Percentiles rank a stretch among this genome's conserved stretches.
phyloP scores from a whole-genome alignment of 176 grass and related monocot species.

The Phyllostachys edulis region DNA sequence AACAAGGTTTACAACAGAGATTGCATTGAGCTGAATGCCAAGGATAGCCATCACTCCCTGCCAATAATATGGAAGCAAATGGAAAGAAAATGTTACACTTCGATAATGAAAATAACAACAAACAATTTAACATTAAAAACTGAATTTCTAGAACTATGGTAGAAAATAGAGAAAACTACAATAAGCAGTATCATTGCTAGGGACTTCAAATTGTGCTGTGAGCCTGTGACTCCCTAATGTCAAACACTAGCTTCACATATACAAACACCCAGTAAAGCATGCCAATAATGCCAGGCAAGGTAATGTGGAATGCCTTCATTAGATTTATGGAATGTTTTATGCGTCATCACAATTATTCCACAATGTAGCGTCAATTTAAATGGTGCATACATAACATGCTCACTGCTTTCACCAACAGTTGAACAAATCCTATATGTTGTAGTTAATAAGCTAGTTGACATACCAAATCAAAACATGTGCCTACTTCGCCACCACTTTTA shows the following conservation, averaged over 20 bases:
- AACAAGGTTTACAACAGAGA: constrained; percentile 97
- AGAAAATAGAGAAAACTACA: constrained; percentile 24
- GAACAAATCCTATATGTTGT: constrained; percentile 7
- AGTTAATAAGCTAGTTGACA: neutral
- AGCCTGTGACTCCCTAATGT: neutral
- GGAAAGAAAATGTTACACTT: neutral
- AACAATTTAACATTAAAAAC: neutral
- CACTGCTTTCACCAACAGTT: constrained; percentile 23
- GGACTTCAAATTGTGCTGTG: constrained; percentile 2
- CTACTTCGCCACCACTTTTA: constrained; percentile 6
- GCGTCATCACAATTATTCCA: neutral
- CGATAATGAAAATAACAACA: constrained; percentile 1
- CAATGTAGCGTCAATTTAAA: neutral
- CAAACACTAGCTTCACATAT: neutral
- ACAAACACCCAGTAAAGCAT: constrained; percentile 11
- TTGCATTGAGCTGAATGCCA: constrained; percentile 93
- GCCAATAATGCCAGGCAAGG: neutral
- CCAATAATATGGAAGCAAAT: constrained; percentile 37
- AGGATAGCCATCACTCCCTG: constrained; percentile 94
- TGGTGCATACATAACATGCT: neutral
- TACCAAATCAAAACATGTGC: neutral
- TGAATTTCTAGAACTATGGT: neutral
- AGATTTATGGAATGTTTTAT: constrained; percentile 21
- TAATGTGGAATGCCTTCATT: neutral
- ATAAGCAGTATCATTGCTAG: constrained; percentile 18